Evolutionary conservation across 345 rosid species (phyloP).

Genomic region (Citrus australasica): DNA sequence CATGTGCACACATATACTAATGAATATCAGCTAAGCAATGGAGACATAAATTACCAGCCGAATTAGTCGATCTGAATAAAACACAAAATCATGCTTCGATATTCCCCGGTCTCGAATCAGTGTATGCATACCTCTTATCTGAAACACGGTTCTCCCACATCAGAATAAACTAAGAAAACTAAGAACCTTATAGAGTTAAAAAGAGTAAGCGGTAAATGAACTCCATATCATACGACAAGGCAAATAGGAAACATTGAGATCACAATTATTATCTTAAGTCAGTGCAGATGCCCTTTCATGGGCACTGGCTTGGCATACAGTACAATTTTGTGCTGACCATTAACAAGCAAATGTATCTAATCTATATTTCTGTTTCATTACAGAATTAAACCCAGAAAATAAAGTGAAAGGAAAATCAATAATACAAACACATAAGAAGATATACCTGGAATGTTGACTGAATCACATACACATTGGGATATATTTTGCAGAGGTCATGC

Average conservation of each 20-base stretch:
- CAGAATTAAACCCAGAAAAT: neutral
- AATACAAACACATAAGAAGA: neutral
- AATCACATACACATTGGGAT: constrained; percentile 73
- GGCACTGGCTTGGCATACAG: neutral
- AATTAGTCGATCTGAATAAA: constrained; percentile 96
- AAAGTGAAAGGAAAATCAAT: neutral
- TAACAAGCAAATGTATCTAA: neutral
- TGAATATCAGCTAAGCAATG: constrained; percentile 4
- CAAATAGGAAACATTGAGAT: neutral
- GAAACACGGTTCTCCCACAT: constrained; percentile 25
- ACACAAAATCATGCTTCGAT: constrained; percentile 97
- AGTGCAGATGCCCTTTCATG: neutral
- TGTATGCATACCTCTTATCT: constrained; percentile 99
- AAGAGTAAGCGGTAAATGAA: neutral
- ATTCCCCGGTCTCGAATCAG: constrained; percentile 91
- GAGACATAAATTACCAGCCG: constrained; percentile 60
- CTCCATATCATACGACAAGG: neutral
- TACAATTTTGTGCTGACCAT: neutral
- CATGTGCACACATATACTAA: neutral
- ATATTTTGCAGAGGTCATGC: constrained; percentile 92
- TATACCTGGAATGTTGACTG: constrained; percentile 92
- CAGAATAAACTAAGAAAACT: constrained; percentile 13
- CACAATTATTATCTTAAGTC: neutral
- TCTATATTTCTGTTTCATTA: constrained; percentile 2
- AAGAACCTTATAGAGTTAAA: neutral